Evolutionary conservation across 768 basidiomycete genomes (phyloP).

Genomic region (Lepiota venenata): DNA sequence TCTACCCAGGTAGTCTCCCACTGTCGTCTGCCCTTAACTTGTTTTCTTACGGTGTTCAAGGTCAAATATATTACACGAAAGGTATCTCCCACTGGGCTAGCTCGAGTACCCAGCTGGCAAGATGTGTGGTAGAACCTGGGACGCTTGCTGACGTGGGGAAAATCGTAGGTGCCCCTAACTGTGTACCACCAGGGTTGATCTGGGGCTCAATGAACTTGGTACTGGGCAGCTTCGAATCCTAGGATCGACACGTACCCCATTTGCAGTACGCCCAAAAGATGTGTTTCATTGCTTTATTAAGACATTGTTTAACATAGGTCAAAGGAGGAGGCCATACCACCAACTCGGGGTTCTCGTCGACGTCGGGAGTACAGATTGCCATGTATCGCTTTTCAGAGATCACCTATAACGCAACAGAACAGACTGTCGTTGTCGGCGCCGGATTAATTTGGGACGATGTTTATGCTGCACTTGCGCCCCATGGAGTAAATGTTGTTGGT

Average conservation of each 20-base stretch:
- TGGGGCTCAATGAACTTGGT: not conserved
- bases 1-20: constrained; percentile 31
- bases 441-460: constrained; percentile 65
- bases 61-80: constrained; percentile 28
- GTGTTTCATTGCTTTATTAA: not conserved
- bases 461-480: constrained; percentile 47
- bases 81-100: constrained; percentile 50
- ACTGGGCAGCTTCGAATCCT: constrained; percentile 41
- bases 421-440: constrained; percentile 40
- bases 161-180: constrained; percentile 34
- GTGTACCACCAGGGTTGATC: not conserved
- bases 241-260: constrained; percentile 38
- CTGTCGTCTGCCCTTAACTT: not conserved
- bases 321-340: constrained; percentile 65
- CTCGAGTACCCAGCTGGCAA: constrained; percentile 39
- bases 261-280: constrained; percentile 36
- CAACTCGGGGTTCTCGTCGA: constrained; percentile 59
- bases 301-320: constrained; percentile 30
- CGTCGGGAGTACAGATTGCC: constrained; percentile 56
- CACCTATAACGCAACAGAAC: constrained; percentile 32
- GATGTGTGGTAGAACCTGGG: constrained; percentile 56
- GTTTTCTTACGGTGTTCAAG: constrained; percentile 13
- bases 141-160: constrained; percentile 42
- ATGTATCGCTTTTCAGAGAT: constrained; percentile 47
- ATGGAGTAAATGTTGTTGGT: constrained; percentile 54